Evolutionary conservation across 176 grass and related monocot genomes (phyloP).

Genomic region (Tillandsia leiboldiana): DNA sequence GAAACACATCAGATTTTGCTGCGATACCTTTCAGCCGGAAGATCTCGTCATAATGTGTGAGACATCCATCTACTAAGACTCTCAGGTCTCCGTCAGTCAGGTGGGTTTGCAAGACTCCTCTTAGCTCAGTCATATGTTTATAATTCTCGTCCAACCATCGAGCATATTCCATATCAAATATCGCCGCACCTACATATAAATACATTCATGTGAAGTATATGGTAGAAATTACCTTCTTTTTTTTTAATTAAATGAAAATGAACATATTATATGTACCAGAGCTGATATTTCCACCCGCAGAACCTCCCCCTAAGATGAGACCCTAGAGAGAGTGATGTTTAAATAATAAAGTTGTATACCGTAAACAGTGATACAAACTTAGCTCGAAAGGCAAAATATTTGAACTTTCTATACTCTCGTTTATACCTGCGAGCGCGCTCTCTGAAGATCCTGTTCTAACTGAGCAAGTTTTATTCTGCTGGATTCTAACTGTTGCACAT

Average conservation of each 20-base stretch:
- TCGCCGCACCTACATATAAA: conserved; percentile 22
- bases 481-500: conserved; percentile 71
- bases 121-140: conserved; percentile 46
- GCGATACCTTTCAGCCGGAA: conserved; percentile 45
- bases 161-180: conserved; percentile 61
- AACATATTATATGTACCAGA: conserved; percentile 38
- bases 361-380: not conserved
- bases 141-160: conserved; percentile 55
- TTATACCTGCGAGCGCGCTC: conserved; percentile 62
- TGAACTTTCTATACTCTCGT: not conserved
- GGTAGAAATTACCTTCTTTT: not conserved
- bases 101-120: conserved; percentile 35
- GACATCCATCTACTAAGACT: conserved; percentile 41
- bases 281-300: conserved; percentile 45
- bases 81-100: conserved; percentile 55
- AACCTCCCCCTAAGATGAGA: conserved; percentile 50
- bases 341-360: not conserved
- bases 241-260: not conserved
- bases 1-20: conserved; percentile 60
- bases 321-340: conserved; percentile 30
- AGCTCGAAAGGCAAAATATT: not conserved
- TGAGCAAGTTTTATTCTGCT: conserved; percentile 69
- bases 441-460: conserved; percentile 73
- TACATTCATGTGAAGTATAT: not conserved
- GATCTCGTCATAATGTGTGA: conserved; percentile 57